These are phyloP conservation scores for Fusarium piperis DNA, from an alignment of 2,329 filamentous ascomycete genomes.

Conservation along the genomic window DNA sequence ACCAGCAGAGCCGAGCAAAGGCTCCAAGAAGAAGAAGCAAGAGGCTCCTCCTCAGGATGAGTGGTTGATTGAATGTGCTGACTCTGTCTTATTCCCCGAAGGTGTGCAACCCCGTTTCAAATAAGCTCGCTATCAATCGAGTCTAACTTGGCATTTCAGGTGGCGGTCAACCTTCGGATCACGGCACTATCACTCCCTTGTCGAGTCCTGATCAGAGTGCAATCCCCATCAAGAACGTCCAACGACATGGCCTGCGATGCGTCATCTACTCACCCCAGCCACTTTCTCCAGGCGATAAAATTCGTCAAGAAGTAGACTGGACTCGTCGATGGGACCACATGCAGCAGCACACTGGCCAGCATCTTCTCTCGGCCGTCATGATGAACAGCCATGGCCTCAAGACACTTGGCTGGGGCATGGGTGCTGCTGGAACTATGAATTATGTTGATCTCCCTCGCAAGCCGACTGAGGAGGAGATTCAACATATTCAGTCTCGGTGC, in stretches of 20 bases:
- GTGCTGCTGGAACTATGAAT: conserved; percentile 40
- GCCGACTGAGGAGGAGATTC: conserved; percentile 36
- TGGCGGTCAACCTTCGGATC: conserved; percentile 46
- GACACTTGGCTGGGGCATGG: conserved; percentile 47
- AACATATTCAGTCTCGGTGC: conserved; percentile 40
- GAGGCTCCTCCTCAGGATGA: conserved; percentile 29
- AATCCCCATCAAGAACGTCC: conserved; percentile 38
- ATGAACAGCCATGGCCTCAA: conserved; percentile 35
- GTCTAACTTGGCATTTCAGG: conserved; percentile 21
- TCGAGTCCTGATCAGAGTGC: conserved; percentile 3
- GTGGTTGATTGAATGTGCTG: conserved; percentile 45
- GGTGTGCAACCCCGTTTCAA: conserved; percentile 13
- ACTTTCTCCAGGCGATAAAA: conserved; percentile 21
- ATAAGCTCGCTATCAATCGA: accelerated
- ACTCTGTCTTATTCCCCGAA: conserved; percentile 46
- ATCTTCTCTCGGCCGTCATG: conserved; percentile 47
- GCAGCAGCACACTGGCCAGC: conserved; percentile 48
- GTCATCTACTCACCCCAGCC: conserved; percentile 35
- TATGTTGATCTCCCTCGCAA: conserved; percentile 46
- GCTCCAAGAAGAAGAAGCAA: conserved; percentile 35
- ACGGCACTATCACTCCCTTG: conserved; percentile 37
- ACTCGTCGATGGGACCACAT: conserved; percentile 47
- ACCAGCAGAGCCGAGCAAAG: conserved; percentile 17
- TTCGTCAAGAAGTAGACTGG: conserved; percentile 44
- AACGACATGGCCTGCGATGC: conserved; percentile 43